Base-by-base conservation (phyloP, 2,329 filamentous ascomycete genomes). In the Thelonectria olida region DNA sequence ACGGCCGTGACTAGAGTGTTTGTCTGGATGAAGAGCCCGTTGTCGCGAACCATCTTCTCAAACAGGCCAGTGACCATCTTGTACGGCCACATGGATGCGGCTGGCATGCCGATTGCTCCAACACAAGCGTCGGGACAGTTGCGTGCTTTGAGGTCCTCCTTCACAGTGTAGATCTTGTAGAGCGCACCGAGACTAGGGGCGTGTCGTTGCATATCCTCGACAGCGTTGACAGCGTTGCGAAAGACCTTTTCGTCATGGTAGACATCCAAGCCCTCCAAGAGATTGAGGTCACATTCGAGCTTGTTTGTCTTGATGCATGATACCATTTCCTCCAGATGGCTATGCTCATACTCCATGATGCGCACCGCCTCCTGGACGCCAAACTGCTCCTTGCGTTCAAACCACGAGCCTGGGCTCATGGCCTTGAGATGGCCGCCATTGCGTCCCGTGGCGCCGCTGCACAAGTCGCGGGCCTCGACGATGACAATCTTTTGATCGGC, bases 401-500 rank as follows among this genome's bases (percentile, higher is more conserved):
- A 61, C 58, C 58, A 61, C 25, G 49, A 25, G 13, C 58, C 58
- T 1, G 58, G 58, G 48, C 58, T 61, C 58, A 61, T 61, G 20
- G 58, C 41, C 19, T 61, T 61, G 31, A 50, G 20, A 27, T 61
- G 58, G 6, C 58, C 58, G 28, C 42, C 58, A 50, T 61, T 45
- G 74, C 78, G 28, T 75, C 74, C 62, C 4, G 65, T 67, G 5
- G 65, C 62, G 23, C 65, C 65, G 6, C 54, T 63, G 42, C 68
- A 67, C 8, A 70, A 10, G 19, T 59, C 42, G 1, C 67, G 62
- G 15, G 68, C 67, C 20, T 69, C 67, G 23, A 68, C 6, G 13
- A 68, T 23, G 25, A 60, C 54, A 31, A 69, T 62, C 8, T 57
- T 41, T 5, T 68, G 53, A n/a, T 48, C 42, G 5, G 67, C 54